Percentiles rank a stretch among this genome's conserved stretches.
These are phyloP conservation scores for Penicillium diatomitis DNA, from an alignment of 495 filamentous ascomycete species.

Conservation along the genomic window DNA sequence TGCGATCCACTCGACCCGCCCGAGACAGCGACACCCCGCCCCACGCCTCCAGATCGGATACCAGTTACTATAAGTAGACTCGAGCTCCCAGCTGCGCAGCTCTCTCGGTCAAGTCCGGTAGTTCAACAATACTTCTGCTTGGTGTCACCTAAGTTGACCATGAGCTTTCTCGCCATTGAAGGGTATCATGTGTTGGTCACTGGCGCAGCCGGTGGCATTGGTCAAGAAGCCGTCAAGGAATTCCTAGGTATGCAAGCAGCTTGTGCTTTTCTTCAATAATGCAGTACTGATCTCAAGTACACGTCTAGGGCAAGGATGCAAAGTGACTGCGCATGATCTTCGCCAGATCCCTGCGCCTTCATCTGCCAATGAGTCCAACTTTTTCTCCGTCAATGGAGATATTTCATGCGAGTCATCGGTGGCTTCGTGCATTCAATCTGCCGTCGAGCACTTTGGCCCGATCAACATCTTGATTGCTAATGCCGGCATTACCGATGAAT, in stretches of 20 bases:
- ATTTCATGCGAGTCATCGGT: constrained; percentile 35
- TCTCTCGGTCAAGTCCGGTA: no score
- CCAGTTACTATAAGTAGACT: background rate
- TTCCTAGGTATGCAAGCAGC: constrained; percentile 38
- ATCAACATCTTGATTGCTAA: constrained; percentile 47
- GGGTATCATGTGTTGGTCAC: constrained; percentile 50
- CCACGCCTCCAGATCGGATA: background rate
- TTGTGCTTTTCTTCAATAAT: background rate
- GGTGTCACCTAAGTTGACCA: background rate
- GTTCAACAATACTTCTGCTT: no score
- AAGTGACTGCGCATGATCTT: constrained; percentile 1
- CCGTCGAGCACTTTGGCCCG: constrained; percentile 39
- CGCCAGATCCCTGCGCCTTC: background rate
- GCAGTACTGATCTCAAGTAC: background rate
- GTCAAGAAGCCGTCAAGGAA: constrained; percentile 38
- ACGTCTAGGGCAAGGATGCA: constrained; percentile 1
- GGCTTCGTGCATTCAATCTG: constrained; percentile 29
- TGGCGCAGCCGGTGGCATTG: constrained; percentile 46
- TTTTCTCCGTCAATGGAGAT: background rate
- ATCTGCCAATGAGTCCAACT: background rate
- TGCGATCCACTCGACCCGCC: background rate
- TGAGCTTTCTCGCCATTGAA: constrained; percentile 34
- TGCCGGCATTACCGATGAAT: constrained; percentile 40
- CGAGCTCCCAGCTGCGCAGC: no score
- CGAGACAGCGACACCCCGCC: background rate